Conservation (phyloP, 192 early-diverging fungal species). For the Rhizophagus clarus region DNA sequence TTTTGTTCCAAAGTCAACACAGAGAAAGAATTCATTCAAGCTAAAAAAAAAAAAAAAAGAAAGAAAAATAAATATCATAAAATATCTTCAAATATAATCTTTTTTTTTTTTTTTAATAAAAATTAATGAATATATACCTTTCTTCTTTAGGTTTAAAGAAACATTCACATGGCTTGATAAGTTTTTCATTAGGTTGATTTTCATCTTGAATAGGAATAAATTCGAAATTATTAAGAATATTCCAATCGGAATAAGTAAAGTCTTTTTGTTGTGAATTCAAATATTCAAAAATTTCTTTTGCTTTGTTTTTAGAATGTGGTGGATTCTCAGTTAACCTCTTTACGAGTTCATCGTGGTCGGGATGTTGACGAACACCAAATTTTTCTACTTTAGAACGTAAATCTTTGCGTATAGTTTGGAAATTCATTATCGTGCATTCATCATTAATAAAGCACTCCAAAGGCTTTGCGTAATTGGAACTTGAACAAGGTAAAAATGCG, state of each 20-base stretch:
- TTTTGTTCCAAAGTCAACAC: slow-evolving; percentile 68
- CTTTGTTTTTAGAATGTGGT: slow-evolving; percentile 41
- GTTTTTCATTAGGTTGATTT: neutral
- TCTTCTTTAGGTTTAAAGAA: slow-evolving; percentile 2
- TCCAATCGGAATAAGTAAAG: slow-evolving; percentile 59
- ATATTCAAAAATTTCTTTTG: slow-evolving; percentile 65
- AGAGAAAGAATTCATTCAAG: slow-evolving; percentile 55
- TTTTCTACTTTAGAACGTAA: slow-evolving; percentile 54
- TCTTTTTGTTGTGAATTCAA: slow-evolving; percentile 63
- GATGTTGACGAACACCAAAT: slow-evolving; percentile 68
- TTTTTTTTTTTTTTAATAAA: too few species aligned
- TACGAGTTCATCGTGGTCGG: slow-evolving; percentile 43
- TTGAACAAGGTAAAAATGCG: slow-evolving; percentile 64
- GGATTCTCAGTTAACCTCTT: slow-evolving; percentile 41
- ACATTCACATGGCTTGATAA: neutral
- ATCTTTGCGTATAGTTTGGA: slow-evolving; percentile 61
- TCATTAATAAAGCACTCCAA: slow-evolving; percentile 65
- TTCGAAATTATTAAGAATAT: slow-evolving; percentile 41
- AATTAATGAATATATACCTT: neutral
- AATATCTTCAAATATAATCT: too few species aligned
- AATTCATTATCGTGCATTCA: slow-evolving; percentile 62
- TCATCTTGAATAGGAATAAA: slow-evolving; percentile 66
- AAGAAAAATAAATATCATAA: neutral
- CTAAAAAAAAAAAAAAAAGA: slow-evolving; percentile 50
- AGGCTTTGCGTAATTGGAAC: slow-evolving; percentile 52